Conservation (phyloP, 176 grass and related monocot species). For the Bromus sterilis region DNA sequence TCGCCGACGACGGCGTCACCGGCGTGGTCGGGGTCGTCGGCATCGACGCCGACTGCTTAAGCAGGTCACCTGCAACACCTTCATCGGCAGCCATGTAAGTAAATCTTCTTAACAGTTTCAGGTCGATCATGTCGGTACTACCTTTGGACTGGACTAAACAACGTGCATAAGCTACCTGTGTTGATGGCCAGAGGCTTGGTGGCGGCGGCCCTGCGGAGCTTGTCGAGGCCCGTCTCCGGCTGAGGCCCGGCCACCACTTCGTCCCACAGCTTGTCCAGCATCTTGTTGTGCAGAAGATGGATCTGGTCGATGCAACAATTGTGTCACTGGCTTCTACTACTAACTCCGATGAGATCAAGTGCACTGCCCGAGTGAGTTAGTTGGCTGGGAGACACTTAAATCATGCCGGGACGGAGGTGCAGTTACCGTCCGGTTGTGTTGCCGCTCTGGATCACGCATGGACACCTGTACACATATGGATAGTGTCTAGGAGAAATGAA, state of each 20-base stretch:
- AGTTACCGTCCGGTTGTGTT: not conserved
- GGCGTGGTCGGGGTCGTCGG: slow-evolving; percentile 71
- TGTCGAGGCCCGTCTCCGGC: slow-evolving; percentile 74
- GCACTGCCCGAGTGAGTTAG: not conserved
- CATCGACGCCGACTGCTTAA: no score
- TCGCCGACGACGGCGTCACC: slow-evolving; percentile 38
- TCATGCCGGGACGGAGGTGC: not conserved
- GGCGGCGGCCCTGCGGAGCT: slow-evolving; percentile 54
- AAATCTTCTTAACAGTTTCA: not conserved
- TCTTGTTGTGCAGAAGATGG: not conserved
- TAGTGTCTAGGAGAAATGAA: not conserved
- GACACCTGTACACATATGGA: not conserved
- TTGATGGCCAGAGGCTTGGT: slow-evolving; percentile 33
- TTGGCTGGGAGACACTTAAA: not conserved
- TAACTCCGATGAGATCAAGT: not conserved
- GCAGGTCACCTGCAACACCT: no score
- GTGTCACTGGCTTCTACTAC: not conserved
- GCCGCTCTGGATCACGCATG: not conserved
- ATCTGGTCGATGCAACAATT: not conserved
- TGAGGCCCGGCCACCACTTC: slow-evolving; percentile 83
- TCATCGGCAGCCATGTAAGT: no score
- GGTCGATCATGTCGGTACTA: not conserved
- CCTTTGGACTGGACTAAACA: not conserved
- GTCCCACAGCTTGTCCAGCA: slow-evolving; percentile 93
- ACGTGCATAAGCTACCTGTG: slow-evolving; percentile 24